Evolutionary conservation across 176 grass and related monocot species (phyloP).

Genomic region (Triticum monococcum): DNA sequence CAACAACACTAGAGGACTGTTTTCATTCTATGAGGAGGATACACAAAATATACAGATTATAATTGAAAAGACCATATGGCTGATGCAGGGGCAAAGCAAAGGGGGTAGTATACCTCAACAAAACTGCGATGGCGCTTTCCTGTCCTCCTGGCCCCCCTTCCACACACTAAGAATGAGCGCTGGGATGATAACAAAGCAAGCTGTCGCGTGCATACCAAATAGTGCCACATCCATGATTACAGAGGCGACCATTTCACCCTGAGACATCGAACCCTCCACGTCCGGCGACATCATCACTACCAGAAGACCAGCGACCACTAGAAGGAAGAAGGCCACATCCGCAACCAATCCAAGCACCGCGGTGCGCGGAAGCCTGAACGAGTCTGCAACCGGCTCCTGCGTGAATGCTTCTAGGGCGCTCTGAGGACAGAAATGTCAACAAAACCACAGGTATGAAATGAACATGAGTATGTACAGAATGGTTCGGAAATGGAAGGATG

Average conservation of each 20-base stretch:
- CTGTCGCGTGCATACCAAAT: neutral
- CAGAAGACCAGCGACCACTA: neutral
- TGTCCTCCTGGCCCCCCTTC: neutral
- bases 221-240: neutral
- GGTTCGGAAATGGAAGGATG: neutral
- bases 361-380: too few relatives aligned
- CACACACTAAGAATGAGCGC: neutral
- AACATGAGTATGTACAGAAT: neutral
- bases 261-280: neutral
- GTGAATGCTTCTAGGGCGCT: neutral
- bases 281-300: neutral
- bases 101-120: slow-evolving; percentile 7
- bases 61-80: neutral
- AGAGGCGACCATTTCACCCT: neutral
- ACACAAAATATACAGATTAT: neutral
- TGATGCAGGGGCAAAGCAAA: neutral
- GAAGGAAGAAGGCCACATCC: neutral
- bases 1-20: neutral
- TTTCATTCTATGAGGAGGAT: neutral
- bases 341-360: neutral
- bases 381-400: neutral
- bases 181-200: neutral
- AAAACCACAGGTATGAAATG: neutral
- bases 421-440: neutral
- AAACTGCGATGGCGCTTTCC: neutral